A percentile compares a stretch with the other conserved stretches of the same genome.
Evolutionary conservation across 129 eudicot species (phyloP).

Genomic region (Calendula officinalis): DNA sequence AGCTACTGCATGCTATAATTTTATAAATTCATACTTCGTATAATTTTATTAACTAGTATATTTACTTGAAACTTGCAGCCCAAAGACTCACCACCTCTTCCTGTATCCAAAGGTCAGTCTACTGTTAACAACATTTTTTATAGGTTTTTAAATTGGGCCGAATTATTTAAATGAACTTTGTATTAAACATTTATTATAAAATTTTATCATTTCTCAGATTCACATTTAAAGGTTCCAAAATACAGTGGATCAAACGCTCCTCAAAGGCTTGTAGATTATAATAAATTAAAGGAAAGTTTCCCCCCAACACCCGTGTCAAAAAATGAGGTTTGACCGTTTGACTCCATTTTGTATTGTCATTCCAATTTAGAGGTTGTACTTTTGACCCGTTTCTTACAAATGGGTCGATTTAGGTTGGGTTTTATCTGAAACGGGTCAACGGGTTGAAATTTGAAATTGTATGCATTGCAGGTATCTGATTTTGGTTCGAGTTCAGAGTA

Average conservation of each 20-base stretch:
- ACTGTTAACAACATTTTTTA: not conserved
- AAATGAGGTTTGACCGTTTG: conserved; percentile 37
- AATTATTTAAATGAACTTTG: not conserved
- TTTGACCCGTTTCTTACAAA: not conserved
- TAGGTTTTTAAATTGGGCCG: conserved; percentile 1
- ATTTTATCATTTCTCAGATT: conserved; percentile 19
- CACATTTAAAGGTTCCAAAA: conserved; percentile 32
- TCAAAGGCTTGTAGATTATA: conserved; percentile 24
- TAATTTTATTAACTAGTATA: conserved; percentile 14
- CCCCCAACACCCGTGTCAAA: conserved; percentile 23
- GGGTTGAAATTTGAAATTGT: not conserved
- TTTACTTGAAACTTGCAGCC: conserved; percentile 39
- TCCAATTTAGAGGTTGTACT: not conserved
- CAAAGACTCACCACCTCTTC: conserved; percentile 31
- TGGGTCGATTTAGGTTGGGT: not conserved
- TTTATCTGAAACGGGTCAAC: not conserved
- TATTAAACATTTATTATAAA: not conserved
- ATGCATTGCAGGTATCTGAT: conserved; percentile 33
- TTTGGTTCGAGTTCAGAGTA: not conserved
- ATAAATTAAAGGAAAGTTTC: conserved; percentile 27
- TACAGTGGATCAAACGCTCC: conserved; percentile 22
- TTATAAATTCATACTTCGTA: too few species aligned
- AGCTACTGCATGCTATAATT: not conserved
- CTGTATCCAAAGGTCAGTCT: conserved; percentile 48
- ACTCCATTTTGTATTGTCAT: not conserved